These are phyloP conservation scores for Plantago ovata DNA, from an alignment of 257 asterid species.

Conservation along the genomic window DNA sequence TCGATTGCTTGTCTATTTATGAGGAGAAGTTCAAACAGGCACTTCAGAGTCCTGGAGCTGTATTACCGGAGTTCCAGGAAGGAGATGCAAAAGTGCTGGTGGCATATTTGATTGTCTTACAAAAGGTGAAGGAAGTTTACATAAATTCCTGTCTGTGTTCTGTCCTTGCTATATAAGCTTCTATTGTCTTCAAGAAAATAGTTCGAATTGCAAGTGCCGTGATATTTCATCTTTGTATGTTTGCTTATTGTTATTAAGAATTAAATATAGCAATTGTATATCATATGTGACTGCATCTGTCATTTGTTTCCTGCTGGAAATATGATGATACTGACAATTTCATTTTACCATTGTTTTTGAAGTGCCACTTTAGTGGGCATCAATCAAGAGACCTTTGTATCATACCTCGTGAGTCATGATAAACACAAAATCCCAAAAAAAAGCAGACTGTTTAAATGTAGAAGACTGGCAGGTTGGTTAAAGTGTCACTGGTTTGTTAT, in stretches of 20 bases:
- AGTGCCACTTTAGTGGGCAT: too few relatives aligned
- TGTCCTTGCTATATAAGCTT: background rate
- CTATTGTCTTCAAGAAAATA: background rate
- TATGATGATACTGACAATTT: too few relatives aligned
- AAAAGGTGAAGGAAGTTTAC: conserved; percentile 41
- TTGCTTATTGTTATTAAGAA: background rate
- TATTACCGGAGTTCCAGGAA: conserved; percentile 83
- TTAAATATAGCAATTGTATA: too few relatives aligned
- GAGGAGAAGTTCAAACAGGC: conserved; percentile 86
- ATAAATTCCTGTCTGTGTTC: background rate
- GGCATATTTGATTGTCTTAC: conserved; percentile 85
- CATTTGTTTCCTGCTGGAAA: too few relatives aligned
- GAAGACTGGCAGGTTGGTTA: too few relatives aligned
- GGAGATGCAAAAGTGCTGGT: conserved; percentile 97
- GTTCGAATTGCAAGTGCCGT: background rate
- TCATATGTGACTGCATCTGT: too few relatives aligned
- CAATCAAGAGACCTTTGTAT: too few relatives aligned
- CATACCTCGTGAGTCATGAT: too few relatives aligned
- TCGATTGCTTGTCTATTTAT: conserved; percentile 77
- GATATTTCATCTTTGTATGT: background rate
- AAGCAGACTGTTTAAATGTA: too few relatives aligned
- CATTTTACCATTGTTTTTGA: too few relatives aligned
- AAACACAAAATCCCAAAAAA: too few relatives aligned
- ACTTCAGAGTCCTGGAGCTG: conserved; percentile 73
- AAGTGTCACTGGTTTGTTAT: too few relatives aligned